A percentile compares a stretch with the other conserved stretches of the same genome.
Conservation (phyloP, 2,329 filamentous ascomycete genomes). For the Colletotrichum shisoi region DNA sequence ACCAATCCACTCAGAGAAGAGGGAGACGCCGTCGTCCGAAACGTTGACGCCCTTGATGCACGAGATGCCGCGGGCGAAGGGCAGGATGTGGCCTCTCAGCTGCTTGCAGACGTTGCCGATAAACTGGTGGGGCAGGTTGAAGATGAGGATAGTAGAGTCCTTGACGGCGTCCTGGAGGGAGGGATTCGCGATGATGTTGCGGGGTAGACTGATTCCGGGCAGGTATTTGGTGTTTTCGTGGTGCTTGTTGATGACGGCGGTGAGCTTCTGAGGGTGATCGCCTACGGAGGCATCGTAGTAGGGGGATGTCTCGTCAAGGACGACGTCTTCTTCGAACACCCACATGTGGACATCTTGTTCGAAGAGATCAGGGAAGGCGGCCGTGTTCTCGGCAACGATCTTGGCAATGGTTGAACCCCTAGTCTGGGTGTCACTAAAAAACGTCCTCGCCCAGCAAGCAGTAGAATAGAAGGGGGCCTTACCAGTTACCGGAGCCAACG, state of each 20-base stretch:
- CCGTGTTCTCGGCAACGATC: slow-evolving; percentile 92
- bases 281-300: slow-evolving; percentile 72
- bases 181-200: slow-evolving; percentile 85
- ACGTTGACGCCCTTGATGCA: slow-evolving; percentile 99
- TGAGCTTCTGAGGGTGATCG: slow-evolving; percentile 82
- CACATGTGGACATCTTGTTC: slow-evolving; percentile 96
- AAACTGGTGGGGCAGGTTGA: slow-evolving; percentile 97
- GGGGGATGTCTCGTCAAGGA: slow-evolving; percentile 73
- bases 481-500: slow-evolving; percentile 97
- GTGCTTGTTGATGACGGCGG: slow-evolving; percentile 84
- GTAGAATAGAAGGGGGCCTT: slow-evolving; percentile 43
- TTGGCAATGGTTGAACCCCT: slow-evolving; percentile 98
- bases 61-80: slow-evolving; percentile 90
- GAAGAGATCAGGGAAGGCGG: slow-evolving; percentile 79
- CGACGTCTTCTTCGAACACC: slow-evolving; percentile 94
- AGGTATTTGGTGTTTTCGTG: slow-evolving; percentile 99
- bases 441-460: neutral
- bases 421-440: slow-evolving; percentile 31
- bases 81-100: slow-evolving; percentile 86
- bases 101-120: slow-evolving; percentile 86
- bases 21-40: slow-evolving; percentile 80
- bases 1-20: slow-evolving; percentile 96
- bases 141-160: slow-evolving; percentile 87
- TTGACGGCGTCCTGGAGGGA: slow-evolving; percentile 81
- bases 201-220: slow-evolving; percentile 81